Conservation (phyloP, 2,329 filamentous ascomycete genomes). For the Fusarium sp. region DNA sequence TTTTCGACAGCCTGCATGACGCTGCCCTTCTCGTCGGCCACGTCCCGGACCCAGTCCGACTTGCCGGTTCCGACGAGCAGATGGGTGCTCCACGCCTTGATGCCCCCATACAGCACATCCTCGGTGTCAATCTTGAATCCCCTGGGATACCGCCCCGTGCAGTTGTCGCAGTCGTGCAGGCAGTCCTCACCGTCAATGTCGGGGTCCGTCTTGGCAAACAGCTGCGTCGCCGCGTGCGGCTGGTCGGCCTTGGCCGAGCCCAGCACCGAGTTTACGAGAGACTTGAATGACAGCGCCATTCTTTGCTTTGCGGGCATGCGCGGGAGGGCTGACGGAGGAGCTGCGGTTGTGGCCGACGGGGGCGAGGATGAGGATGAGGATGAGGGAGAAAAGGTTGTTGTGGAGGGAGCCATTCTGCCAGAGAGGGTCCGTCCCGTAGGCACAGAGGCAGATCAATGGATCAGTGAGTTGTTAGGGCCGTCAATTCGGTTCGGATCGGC, state of each 20-base stretch:
- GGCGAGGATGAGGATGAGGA: constrained; percentile 19
- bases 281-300: constrained; percentile 60
- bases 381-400: not conserved
- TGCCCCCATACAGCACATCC: constrained; percentile 86
- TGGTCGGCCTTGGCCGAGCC: constrained; percentile 40
- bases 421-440: constrained; percentile 11
- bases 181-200: constrained; percentile 90
- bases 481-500: constrained; percentile 23
- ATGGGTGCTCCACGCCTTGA: constrained; percentile 92
- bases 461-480: constrained; percentile 39
- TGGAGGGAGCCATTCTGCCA: constrained; percentile 27
- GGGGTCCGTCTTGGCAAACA: constrained; percentile 85
- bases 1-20: constrained; percentile 83
- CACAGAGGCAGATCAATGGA: not conserved
- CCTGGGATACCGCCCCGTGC: constrained; percentile 83
- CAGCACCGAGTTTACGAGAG: constrained; percentile 52
- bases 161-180: constrained; percentile 86
- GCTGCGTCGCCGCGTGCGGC: constrained; percentile 55
- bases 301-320: constrained; percentile 56
- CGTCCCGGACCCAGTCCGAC: constrained; percentile 92
- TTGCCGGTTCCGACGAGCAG: constrained; percentile 95
- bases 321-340: constrained; percentile 35
- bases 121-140: constrained; percentile 81
- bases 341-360: constrained; percentile 25
- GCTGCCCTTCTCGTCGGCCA: constrained; percentile 88